These are phyloP conservation scores for Apiospora hydei DNA, from an alignment of 2,329 filamentous ascomycete genomes.

Conservation along the genomic window DNA sequence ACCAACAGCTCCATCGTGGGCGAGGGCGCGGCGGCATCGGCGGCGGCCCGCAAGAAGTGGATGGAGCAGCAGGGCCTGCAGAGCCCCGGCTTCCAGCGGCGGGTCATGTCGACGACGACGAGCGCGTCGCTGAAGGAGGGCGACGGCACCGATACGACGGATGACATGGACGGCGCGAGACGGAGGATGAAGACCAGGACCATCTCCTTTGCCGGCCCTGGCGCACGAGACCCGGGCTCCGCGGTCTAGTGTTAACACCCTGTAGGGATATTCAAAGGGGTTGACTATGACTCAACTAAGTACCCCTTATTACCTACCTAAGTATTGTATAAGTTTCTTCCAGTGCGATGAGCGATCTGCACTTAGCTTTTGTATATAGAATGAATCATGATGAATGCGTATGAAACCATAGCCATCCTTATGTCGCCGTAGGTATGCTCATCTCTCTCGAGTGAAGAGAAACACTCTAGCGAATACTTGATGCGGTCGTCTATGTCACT, in stretches of 20 bases:
- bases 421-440: background rate
- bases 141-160: constrained; percentile 29
- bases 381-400: constrained; percentile 10
- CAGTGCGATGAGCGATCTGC: background rate
- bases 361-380: background rate
- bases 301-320: no score
- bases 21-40: constrained; percentile 9
- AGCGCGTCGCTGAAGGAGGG: constrained; percentile 30
- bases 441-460: background rate
- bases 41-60: constrained; percentile 17
- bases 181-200: constrained; percentile 28
- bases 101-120: constrained; percentile 25
- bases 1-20: constrained; percentile 37
- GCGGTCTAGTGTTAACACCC: background rate
- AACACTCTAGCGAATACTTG: background rate
- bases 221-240: background rate
- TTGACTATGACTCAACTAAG: background rate
- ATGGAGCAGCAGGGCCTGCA: constrained; percentile 22
- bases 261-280: background rate
- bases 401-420: background rate
- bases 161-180: constrained; percentile 1
- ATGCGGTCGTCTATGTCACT: background rate
- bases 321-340: background rate
- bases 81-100: constrained; percentile 24
- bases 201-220: constrained; percentile 31